Conservation (phyloP, 768 basidiomycete species). For the Suillus weaverae region DNA sequence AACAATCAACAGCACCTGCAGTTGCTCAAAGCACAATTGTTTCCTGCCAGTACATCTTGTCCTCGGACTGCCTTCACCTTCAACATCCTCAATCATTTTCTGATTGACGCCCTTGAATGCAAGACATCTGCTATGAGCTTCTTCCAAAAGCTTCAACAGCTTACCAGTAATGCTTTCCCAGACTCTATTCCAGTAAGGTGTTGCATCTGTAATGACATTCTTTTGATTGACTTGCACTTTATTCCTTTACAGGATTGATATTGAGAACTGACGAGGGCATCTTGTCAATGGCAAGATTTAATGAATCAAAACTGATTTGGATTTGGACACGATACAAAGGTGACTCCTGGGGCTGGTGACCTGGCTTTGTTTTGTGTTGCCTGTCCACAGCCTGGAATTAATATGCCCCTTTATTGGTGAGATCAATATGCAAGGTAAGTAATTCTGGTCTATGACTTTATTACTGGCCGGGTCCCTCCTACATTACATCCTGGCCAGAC, state of each 20-base stretch:
- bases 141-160: constrained; percentile 1
- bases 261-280: constrained; percentile 14
- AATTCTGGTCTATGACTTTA: background rate
- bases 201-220: no score
- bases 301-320: constrained; percentile 2
- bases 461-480: background rate
- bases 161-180: constrained; percentile 8
- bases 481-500: no score
- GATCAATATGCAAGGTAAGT: constrained; percentile 6
- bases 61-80: constrained; percentile 13
- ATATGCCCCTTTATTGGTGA: constrained; percentile 26
- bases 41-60: background rate
- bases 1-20: background rate
- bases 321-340: constrained; percentile 11
- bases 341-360: constrained; percentile 3
- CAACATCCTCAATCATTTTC: constrained; percentile 20
- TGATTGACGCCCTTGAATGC: constrained; percentile 21
- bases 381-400: constrained; percentile 29
- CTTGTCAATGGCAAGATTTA: constrained; percentile 10
- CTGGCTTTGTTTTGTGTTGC: constrained; percentile 26
- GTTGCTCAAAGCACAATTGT: constrained; percentile 1
- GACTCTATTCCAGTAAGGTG: constrained; percentile 9
- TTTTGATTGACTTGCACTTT: background rate
- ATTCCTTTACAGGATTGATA: constrained; percentile 12
- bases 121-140: constrained; percentile 6